These are phyloP conservation scores for Poa annua DNA, from an alignment of 176 grass and related monocot species.

Conservation along the genomic window DNA sequence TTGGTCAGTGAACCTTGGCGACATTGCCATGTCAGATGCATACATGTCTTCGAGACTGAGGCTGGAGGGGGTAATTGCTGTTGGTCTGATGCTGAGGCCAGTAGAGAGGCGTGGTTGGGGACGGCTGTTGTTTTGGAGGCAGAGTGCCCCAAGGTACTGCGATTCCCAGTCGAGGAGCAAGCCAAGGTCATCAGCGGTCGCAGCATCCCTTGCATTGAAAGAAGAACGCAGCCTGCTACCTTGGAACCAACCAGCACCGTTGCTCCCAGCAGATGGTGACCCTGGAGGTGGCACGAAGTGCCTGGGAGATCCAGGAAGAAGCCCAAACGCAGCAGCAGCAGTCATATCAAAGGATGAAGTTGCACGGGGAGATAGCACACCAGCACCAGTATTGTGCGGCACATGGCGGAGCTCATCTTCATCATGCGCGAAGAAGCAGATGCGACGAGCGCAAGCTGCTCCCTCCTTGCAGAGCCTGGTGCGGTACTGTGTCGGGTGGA, in stretches of 20 bases:
- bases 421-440: slow-evolving; percentile 90
- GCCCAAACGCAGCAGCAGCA: slow-evolving; percentile 56
- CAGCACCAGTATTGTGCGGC: slow-evolving; percentile 58
- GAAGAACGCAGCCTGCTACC: slow-evolving; percentile 81
- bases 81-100: slow-evolving; percentile 50
- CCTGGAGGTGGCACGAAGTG: slow-evolving; percentile 55
- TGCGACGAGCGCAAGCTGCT: slow-evolving; percentile 65
- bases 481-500: slow-evolving; percentile 89
- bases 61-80: slow-evolving; percentile 55
- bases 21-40: slow-evolving; percentile 61
- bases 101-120: slow-evolving; percentile 40
- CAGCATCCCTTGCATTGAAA: slow-evolving; percentile 82
- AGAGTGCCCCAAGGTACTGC: slow-evolving; percentile 71
- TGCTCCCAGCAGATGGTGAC: slow-evolving; percentile 60
- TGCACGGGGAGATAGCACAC: slow-evolving; percentile 70
- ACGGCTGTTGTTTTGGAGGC: slow-evolving; percentile 42
- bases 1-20: slow-evolving; percentile 81
- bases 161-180: slow-evolving; percentile 62
- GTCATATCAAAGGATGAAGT: slow-evolving; percentile 76
- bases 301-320: slow-evolving; percentile 58
- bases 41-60: slow-evolving; percentile 79
- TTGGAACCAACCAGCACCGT: slow-evolving; percentile 57
- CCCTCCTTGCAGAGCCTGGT: slow-evolving; percentile 91
- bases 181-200: slow-evolving; percentile 60
- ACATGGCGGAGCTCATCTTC: slow-evolving; percentile 83